Evolutionary conservation across 2,329 filamentous ascomycete genomes (phyloP).

Genomic region (Botrytis aclada): DNA sequence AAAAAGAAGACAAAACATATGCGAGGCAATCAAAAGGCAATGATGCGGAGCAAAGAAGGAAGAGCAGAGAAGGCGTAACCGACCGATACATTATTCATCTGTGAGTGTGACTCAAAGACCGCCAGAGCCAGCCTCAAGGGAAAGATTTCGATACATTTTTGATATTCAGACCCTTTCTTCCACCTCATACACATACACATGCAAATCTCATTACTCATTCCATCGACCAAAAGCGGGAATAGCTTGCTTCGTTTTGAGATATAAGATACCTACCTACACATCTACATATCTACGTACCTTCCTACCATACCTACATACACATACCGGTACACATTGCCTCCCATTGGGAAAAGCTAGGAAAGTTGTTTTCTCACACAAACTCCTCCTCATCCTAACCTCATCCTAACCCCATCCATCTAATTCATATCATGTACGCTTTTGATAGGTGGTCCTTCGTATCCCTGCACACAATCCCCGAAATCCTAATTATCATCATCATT

Average conservation of each 20-base stretch:
- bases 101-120: neutral
- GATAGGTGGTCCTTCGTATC: neutral
- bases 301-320: too few species aligned
- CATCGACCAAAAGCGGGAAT: neutral
- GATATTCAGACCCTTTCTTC: neutral
- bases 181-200: neutral
- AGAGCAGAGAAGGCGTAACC: neutral
- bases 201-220: neutral
- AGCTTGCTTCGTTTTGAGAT: too few species aligned
- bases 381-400: neutral
- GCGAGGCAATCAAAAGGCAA: neutral
- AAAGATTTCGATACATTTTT: neutral
- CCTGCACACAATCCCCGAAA: slow-evolving; percentile 7
- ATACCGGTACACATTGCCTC: neutral
- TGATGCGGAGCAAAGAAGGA: neutral
- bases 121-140: neutral
- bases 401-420: neutral
- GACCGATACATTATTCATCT: neutral
- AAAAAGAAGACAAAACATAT: neutral
- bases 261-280: too few species aligned
- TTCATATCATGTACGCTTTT: neutral
- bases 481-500: neutral
- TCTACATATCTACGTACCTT: too few species aligned
- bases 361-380: neutral
- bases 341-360: neutral